A percentile compares a stretch with the other conserved stretches of the same genome.
Evolutionary conservation across 225 moss, liverwort and hornwort genomes (phyloP).

Genomic region (Polytrichum formosum): DNA sequence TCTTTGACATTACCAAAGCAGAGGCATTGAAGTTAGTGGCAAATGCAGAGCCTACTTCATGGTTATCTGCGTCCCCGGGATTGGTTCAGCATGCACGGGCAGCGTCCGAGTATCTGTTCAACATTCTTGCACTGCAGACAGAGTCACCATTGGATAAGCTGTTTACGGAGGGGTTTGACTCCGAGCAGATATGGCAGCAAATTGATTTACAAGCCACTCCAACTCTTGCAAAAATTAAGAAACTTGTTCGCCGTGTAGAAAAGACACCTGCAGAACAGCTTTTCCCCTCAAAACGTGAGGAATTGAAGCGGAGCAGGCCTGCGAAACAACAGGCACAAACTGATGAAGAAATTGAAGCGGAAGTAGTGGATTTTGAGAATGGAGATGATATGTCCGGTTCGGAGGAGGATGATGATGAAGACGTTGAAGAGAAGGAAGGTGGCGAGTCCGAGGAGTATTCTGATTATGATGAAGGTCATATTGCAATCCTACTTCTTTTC

Average conservation of each 20-base stretch:
- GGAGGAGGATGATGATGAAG: conserved; percentile 20
- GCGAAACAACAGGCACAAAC: not conserved
- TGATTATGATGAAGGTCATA: conserved; percentile 56
- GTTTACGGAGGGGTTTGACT: conserved; percentile 74
- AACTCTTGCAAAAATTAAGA: conserved; percentile 50
- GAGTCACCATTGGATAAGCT: conserved; percentile 59
- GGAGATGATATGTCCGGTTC: conserved; percentile 7
- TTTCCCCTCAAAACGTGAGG: conserved; percentile 9
- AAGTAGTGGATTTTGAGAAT: conserved; percentile 6
- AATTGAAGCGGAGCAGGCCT: not conserved
- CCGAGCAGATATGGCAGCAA: conserved; percentile 99
- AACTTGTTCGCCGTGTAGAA: conserved; percentile 56
- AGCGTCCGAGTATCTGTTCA: conserved; percentile 74
- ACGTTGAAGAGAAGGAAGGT: conserved; percentile 25
- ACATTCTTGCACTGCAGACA: conserved; percentile 49
- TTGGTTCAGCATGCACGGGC: conserved; percentile 54
- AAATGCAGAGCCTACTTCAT: conserved; percentile 58
- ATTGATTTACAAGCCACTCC: conserved; percentile 85
- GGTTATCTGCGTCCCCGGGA: conserved; percentile 60
- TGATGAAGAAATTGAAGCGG: conserved; percentile 17
- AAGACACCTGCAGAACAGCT: conserved; percentile 24
- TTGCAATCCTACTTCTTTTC: not conserved
- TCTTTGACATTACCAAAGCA: not conserved
- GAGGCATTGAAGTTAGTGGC: conserved; percentile 51
- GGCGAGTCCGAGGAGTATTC: conserved; percentile 35